Conservation (phyloP, 2,329 filamentous ascomycete species). For the Botryotinia calthae region DNA sequence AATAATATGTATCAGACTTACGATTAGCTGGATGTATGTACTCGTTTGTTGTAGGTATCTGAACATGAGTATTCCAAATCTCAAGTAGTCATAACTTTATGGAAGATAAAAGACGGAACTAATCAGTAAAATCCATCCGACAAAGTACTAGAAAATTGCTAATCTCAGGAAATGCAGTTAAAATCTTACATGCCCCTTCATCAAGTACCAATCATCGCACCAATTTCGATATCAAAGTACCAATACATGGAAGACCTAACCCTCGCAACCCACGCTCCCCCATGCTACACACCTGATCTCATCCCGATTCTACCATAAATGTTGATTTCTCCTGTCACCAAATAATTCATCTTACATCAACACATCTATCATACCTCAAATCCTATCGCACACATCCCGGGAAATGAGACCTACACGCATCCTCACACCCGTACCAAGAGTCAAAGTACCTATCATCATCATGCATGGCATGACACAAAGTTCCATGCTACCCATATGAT, state of each 20-base stretch:
- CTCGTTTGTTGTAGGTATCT: not conserved
- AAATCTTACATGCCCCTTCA: not conserved
- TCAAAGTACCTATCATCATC: not conserved
- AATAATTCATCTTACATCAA: not conserved
- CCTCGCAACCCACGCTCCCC: not conserved
- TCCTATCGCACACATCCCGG: not conserved
- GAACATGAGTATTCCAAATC: not conserved
- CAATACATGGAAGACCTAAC: not conserved
- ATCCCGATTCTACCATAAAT: not conserved
- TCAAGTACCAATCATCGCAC: not conserved
- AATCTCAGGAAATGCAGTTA: not conserved
- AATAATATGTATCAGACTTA: not conserved
- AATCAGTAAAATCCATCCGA: not conserved
- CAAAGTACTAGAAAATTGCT: not conserved
- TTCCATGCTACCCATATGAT: not conserved
- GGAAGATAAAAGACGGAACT: not conserved
- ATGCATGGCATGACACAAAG: conserved; percentile 5
- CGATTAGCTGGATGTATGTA: not conserved
- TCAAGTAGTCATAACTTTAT: not conserved
- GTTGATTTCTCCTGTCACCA: not conserved
- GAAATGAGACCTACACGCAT: not conserved
- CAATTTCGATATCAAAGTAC: not conserved
- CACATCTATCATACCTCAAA: not conserved
- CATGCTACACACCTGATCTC: not conserved
- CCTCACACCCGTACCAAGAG: not conserved